Evolutionary conservation across 805 yeast genomes (phyloP), one percentile per base, ranked within the genome.

Genomic region (Candida vaughaniae): DNA sequence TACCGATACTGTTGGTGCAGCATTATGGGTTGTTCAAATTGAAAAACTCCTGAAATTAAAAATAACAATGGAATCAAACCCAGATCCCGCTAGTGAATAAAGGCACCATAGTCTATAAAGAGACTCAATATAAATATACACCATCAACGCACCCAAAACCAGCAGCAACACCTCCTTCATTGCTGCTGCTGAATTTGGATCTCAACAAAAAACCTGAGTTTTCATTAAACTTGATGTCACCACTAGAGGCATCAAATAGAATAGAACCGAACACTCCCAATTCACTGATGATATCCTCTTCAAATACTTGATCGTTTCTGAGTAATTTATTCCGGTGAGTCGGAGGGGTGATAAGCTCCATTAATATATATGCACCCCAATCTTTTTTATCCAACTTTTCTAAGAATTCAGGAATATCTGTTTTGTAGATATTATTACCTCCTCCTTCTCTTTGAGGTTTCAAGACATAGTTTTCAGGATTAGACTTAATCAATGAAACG

Each of bases 391-490:
- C 78, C 8, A 86, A 52, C 0, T 66, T 47, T 9, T 70, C 54
- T 50, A 93, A 63, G 53, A 87, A 91, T 0, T 45, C 66, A 1
- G 96, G 96, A 40, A 93, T 93, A 50, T 87, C 85, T 25, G 79
- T 78, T 52, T 86, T 85, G 62, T 93, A 93, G 37, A 93, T 77
- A 57, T 93, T 93, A 60, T 93, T 89, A 14, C 99, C 99, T 31
- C 99, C 99, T 26, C 99, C 99, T 68, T 93, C 99, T 66, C 99
- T 77, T 62, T 93, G 99, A 3, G 99, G 99, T 55, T 93, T 93
- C 50, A 93, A 71, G 1, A 93, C 99, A 56, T 69, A 93, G 16
- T 73, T 70, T 36, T 77, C 78, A 0, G 96, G 91, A n/a, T 23
- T 16, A 2, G 60, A 42, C 43, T 77, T 79, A 31, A 82, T 65